Conservation (phyloP, 306 rosid genomes). For the Trifolium fragiferum region DNA sequence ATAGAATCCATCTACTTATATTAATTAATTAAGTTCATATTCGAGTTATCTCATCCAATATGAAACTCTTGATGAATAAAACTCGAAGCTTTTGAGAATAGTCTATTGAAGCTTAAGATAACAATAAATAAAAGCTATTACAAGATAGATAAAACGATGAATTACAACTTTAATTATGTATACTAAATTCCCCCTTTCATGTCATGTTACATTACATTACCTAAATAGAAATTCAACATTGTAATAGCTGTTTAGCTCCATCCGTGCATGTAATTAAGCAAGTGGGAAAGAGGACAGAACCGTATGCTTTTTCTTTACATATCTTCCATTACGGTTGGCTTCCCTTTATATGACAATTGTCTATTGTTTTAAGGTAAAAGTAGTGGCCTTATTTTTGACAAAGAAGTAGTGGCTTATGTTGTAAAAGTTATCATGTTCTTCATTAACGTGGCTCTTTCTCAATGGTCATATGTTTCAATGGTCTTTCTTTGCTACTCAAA, state of each 20-base stretch:
- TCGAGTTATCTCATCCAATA: no score
- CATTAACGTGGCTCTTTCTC: constrained; percentile 39
- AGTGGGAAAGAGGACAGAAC: constrained; percentile 58
- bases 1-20: no score
- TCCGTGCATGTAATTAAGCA: neutral
- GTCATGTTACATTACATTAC: neutral
- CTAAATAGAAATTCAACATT: neutral
- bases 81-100: no score
- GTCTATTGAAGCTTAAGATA: no score
- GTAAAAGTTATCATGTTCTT: constrained; percentile 8
- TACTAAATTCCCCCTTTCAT: neutral
- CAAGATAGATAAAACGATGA: neutral
- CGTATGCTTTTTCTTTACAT: constrained; percentile 50
- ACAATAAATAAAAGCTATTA: neutral
- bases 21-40: no score
- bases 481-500: neutral
- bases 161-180: neutral
- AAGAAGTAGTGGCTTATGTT: constrained; percentile 36
- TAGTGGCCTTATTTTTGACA: constrained; percentile 20
- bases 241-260: neutral
- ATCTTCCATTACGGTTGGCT: constrained; percentile 52
- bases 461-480: constrained; percentile 25
- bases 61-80: no score
- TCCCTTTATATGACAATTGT: constrained; percentile 57
- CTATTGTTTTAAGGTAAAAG: constrained; percentile 44